A percentile compares a stretch with the other conserved stretches of the same genome.
Evolutionary conservation across 2,329 filamentous ascomycete species (phyloP).

Genomic region (Apiospora saccharicola): DNA sequence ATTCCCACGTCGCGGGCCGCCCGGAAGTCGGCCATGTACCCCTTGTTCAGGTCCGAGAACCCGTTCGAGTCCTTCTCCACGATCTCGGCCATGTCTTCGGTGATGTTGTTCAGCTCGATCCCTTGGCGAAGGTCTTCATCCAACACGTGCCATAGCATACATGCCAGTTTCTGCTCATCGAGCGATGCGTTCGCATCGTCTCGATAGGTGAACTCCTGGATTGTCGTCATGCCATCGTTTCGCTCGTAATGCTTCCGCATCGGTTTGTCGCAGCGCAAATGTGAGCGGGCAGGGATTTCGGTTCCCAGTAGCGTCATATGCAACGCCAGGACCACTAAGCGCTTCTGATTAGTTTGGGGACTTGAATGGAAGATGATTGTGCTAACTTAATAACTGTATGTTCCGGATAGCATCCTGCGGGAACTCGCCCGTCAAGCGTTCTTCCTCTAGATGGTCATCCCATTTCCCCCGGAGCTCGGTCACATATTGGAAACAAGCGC

Average conservation of each 20-base stretch:
- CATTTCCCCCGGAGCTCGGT: not conserved
- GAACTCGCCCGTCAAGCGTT: not conserved
- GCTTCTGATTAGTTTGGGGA: not conserved
- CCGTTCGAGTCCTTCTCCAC: not conserved
- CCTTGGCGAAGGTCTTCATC: too few relatives aligned
- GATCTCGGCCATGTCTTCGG: not conserved
- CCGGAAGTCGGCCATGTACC: not conserved
- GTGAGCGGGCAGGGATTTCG: not conserved
- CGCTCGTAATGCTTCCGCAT: not conserved
- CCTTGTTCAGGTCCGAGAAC: not conserved
- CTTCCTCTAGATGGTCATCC: not conserved
- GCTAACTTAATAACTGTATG: not conserved
- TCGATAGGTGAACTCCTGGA: not conserved
- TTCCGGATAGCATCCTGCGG: not conserved
- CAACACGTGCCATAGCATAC: not conserved
- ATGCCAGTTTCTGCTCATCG: not conserved
- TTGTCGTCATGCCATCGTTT: accelerated
- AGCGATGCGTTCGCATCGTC: not conserved
- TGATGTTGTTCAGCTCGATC: not conserved
- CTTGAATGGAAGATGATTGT: not conserved
- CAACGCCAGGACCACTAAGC: not conserved
- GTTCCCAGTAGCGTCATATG: not conserved
- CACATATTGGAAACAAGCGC: not conserved
- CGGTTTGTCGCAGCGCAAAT: not conserved
- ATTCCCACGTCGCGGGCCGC: not conserved